Evolutionary conservation across 305 asterid genomes (phyloP), one percentile per base, ranked within the genome.

Genomic region (Stenogyne calaminthoides): DNA sequence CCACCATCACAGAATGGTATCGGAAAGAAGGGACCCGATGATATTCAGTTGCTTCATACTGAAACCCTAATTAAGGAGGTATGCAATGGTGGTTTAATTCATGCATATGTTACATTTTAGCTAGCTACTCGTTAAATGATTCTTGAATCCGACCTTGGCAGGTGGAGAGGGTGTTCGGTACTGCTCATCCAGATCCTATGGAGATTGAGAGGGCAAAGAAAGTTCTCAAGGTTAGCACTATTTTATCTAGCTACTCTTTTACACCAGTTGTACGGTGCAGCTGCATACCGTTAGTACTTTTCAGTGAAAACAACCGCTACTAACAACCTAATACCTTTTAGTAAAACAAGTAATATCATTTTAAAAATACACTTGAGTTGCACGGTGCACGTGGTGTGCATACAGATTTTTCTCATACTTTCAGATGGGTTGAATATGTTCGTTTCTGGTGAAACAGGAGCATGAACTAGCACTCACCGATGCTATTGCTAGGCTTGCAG

Each of bases 181-280:
- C 85, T 49, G 81, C 70, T 86, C 85, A 90, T 68, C 89, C 87
- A 0, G 92, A 90, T 66, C 93, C 96, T 22, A 77, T 72, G 71
- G 96, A 90, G 83, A 76, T 90, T 39, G 98, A 92, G 82, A 88
- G 84, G 88, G 98, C 96, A 39, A 90, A 85, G 85, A 85, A 87
- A 82, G 88, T 87, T 80, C 84, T 92, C 44, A 80, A 89, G 96
- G 96, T 91, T 71, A 82, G 57, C 47, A 27, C n/a, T n/a, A n/a
- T n/a, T n/a, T n/a, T n/a, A n/a, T n/a, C n/a, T n/a, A n/a, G n/a
- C n/a, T n/a, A n/a, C n/a, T n/a, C n/a, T n/a, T n/a, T n/a, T n/a
- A n/a, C n/a, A n/a, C n/a, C n/a, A n/a, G n/a, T n/a, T n/a, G n/a
- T n/a, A n/a, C n/a, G n/a, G n/a, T n/a, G n/a, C n/a, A n/a, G n/a